Conservation (phyloP, 192 early-diverging fungal genomes). For the Umbelopsis isabellina region DNA sequence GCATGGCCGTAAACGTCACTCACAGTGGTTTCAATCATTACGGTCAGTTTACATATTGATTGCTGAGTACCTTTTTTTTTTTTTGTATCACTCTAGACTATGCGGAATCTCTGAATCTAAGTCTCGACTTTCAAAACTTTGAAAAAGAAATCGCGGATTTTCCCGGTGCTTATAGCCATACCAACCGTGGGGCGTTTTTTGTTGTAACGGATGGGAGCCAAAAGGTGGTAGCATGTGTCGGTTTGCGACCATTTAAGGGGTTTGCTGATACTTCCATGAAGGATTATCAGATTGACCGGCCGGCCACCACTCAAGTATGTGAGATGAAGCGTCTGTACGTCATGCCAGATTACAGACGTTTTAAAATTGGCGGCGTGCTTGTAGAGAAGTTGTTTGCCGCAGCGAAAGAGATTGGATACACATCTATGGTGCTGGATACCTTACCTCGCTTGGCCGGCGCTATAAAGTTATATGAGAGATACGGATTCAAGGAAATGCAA, state of each 20-base stretch:
- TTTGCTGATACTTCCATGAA: neutral
- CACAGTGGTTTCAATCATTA: too few species aligned
- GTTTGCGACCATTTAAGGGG: slow-evolving; percentile 10
- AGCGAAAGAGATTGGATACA: neutral
- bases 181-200: neutral
- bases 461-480: neutral
- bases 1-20: too few species aligned
- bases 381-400: neutral
- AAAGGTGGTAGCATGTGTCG: neutral
- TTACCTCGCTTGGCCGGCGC: neutral
- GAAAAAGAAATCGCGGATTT: slow-evolving; percentile 12
- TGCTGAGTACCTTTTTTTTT: too few species aligned
- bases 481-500: slow-evolving; percentile 1
- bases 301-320: neutral
- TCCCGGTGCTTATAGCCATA: neutral
- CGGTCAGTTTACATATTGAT: too few species aligned
- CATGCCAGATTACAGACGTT: neutral
- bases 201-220: neutral
- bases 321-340: slow-evolving; percentile 18
- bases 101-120: neutral
- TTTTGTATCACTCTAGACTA: neutral
- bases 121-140: slow-evolving; percentile 10
- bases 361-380: neutral
- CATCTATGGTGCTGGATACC: slow-evolving; percentile 14
- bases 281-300: neutral